Conservation (phyloP, 1,284 basidiomycete genomes). For the Baeospora myosura region DNA sequence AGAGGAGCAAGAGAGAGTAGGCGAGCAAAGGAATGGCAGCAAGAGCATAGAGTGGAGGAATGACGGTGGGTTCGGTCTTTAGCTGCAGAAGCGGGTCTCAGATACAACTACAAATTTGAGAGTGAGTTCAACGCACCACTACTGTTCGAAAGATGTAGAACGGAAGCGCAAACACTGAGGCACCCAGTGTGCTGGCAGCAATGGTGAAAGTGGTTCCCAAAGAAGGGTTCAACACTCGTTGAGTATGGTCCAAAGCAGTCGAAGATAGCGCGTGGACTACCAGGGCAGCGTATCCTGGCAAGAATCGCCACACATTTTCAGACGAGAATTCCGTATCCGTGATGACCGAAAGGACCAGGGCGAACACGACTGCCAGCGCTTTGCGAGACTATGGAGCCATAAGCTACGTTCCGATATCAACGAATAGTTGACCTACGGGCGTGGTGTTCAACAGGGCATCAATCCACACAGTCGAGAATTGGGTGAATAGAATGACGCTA, state of each 20-base stretch:
- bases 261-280: slow-evolving; percentile 51
- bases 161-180: slow-evolving; percentile 52
- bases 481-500: slow-evolving; percentile 60
- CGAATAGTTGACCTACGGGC: slow-evolving; percentile 31
- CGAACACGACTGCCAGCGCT: slow-evolving; percentile 34
- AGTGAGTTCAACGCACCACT: slow-evolving; percentile 37
- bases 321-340: slow-evolving; percentile 49
- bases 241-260: slow-evolving; percentile 54
- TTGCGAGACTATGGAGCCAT: slow-evolving; percentile 39
- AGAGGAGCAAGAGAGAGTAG: slow-evolving; percentile 49
- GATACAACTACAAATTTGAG: not conserved
- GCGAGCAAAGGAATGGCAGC: slow-evolving; percentile 52
- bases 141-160: slow-evolving; percentile 54
- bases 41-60: slow-evolving; percentile 47
- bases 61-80: slow-evolving; percentile 28
- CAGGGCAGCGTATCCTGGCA: slow-evolving; percentile 62
- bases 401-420: not conserved
- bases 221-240: slow-evolving; percentile 46
- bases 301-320: slow-evolving; percentile 33
- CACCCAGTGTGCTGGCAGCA: slow-evolving; percentile 52
- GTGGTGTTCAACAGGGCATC: slow-evolving; percentile 40
- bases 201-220: slow-evolving; percentile 46
- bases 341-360: slow-evolving; percentile 41
- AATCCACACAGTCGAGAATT: slow-evolving; percentile 61
- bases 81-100: slow-evolving; percentile 6